These are phyloP conservation scores for Lasiodiplodia sp. DNA, from an alignment of 2,329 filamentous ascomycete genomes.

Conservation along the genomic window DNA sequence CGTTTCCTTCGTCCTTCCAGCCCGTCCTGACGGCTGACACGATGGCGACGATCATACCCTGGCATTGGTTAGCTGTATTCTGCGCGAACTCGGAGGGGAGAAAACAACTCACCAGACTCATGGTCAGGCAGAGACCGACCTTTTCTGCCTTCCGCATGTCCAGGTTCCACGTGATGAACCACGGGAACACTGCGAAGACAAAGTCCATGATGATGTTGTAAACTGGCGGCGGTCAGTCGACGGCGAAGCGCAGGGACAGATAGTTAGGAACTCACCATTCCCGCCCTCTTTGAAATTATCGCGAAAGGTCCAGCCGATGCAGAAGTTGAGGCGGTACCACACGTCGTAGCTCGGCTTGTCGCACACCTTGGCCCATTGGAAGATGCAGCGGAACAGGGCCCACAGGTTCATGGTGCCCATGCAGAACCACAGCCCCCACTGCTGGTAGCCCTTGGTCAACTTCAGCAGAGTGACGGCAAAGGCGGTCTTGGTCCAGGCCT, in stretches of 20 bases:
- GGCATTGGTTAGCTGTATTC: neutral
- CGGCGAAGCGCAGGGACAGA: too few relatives aligned
- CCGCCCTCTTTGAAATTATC: slow-evolving; percentile 59
- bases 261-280: slow-evolving; percentile 58
- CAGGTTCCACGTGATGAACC: slow-evolving; percentile 57
- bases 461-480: slow-evolving; percentile 51
- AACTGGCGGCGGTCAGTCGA: slow-evolving; percentile 43
- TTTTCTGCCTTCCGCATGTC: slow-evolving; percentile 59
- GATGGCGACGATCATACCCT: slow-evolving; percentile 58
- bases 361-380: slow-evolving; percentile 60
- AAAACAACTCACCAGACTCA: slow-evolving; percentile 50
- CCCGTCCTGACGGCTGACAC: slow-evolving; percentile 56
- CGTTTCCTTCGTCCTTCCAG: slow-evolving; percentile 60
- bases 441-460: slow-evolving; percentile 55
- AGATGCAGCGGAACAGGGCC: slow-evolving; percentile 57
- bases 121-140: slow-evolving; percentile 57
- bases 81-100: neutral
- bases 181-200: slow-evolving; percentile 58
- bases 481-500: slow-evolving; percentile 48
- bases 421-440: slow-evolving; percentile 57
- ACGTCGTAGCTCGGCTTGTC: slow-evolving; percentile 52
- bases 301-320: slow-evolving; percentile 49
- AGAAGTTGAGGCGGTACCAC: slow-evolving; percentile 58
- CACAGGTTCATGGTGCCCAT: slow-evolving; percentile 58
- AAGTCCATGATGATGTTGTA: slow-evolving; percentile 65